A percentile compares a stretch with the other conserved stretches of the same genome.
phyloP scores from a whole-genome alignment of 116 monocot genomes.

The Zostera marina region DNA sequence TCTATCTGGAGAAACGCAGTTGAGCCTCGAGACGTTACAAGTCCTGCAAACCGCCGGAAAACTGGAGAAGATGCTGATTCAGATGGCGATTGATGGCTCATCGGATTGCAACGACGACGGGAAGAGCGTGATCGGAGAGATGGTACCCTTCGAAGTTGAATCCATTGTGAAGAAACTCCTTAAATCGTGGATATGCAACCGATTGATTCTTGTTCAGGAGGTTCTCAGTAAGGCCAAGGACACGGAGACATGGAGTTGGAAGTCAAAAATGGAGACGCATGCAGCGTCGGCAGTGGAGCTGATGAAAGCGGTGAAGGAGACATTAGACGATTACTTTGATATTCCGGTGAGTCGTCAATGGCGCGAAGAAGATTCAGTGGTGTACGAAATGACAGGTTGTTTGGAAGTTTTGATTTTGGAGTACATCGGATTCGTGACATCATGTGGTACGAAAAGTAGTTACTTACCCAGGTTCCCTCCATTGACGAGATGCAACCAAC shows the following conservation, averaged over 20 bases:
- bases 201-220: slow-evolving; percentile 41
- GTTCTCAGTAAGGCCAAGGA: slow-evolving; percentile 29
- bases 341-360: slow-evolving; percentile 32
- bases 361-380: slow-evolving; percentile 43
- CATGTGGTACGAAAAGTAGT: slow-evolving; percentile 74
- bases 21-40: slow-evolving; percentile 39
- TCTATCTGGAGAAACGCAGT: slow-evolving; percentile 24
- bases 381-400: slow-evolving; percentile 55
- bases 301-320: slow-evolving; percentile 56
- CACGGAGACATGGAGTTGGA: slow-evolving; percentile 49
- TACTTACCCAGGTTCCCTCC: slow-evolving; percentile 66
- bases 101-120: slow-evolving; percentile 60
- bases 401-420: slow-evolving; percentile 45
- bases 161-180: slow-evolving; percentile 31
- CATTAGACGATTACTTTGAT: slow-evolving; percentile 69
- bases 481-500: slow-evolving; percentile 90
- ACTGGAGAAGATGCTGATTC: slow-evolving; percentile 61
- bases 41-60: slow-evolving; percentile 56
- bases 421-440: slow-evolving; percentile 56
- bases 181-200: slow-evolving; percentile 60
- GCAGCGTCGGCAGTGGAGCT: slow-evolving; percentile 64
- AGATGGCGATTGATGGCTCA: slow-evolving; percentile 78
- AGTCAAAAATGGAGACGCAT: slow-evolving; percentile 47
- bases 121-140: slow-evolving; percentile 57
- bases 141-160: slow-evolving; percentile 72